Base-by-base conservation (phyloP, 352 stramenopile genomes). In the Phytophthora nicotianae region DNA sequence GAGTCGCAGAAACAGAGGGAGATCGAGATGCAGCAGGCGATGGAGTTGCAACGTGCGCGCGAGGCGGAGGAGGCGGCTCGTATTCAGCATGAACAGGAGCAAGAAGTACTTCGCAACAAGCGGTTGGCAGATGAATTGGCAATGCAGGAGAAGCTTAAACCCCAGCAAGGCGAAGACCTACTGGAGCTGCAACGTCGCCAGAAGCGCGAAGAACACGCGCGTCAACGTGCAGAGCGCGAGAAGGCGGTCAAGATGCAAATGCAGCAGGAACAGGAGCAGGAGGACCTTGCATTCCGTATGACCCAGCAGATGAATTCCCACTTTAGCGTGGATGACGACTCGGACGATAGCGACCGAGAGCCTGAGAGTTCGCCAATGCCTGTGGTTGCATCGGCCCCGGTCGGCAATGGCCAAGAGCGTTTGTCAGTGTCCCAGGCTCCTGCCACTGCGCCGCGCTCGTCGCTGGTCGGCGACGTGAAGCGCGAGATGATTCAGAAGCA, bases 181-280 rank as follows among this genome's bases (percentile, higher is more conserved):
- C 65, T 93, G 9, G 81, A 90, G 23, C 53, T 75, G 42, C 84
- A 93, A 58, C 84, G 84, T 43, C 81, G 74, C 27, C 74, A 80
- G 51, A 93, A 93, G 61, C 81, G 84, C 37, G 78, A 91, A 50
- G 61, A 90, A 53, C 84, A 91, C 45, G 80, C 86, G 45, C 80
- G 77, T 11, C 70, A 85, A 46, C 80, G 80, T 17, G 50, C 62
- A 4, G 74, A 84, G 59, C 75, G 67, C 14, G 72, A 88, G 46
- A 66, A 77, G 37, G 62, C 74, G 23, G 41, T 88, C 8, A 52
- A 67, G 48, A 21, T 51, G 41, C 54, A 77, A 20, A 53, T 72
- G 45, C 45, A 77, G 53, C 43, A 72, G 33, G 33, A 75, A 37
- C 47, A 75, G 33, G 76, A 84, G 26, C 51, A 85, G 52, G 50